Percentiles rank a stretch among this genome's conserved stretches.
Conservation (phyloP, 768 basidiomycete species). For the Pholiota molesta region DNA sequence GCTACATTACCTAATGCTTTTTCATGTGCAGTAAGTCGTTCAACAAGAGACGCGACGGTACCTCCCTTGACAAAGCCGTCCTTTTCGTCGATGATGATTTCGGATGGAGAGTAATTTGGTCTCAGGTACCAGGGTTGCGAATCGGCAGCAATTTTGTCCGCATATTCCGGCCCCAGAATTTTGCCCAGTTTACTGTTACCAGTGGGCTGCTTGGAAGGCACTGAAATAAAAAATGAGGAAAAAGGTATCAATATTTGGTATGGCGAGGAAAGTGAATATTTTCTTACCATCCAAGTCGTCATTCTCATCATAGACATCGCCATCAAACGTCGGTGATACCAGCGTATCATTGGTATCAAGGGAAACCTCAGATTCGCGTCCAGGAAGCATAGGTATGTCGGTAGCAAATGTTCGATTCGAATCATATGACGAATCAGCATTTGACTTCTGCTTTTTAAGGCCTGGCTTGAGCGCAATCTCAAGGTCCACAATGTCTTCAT, state of each 20-base stretch:
- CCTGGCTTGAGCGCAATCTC: conserved; percentile 48
- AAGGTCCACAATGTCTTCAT: conserved; percentile 63
- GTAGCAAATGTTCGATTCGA: conserved; percentile 28
- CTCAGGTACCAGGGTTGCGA: conserved; percentile 82
- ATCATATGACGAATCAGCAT: conserved; percentile 30
- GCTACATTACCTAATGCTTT: conserved; percentile 62
- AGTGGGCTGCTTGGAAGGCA: conserved; percentile 31
- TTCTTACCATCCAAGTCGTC: conserved; percentile 39
- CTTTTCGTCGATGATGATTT: conserved; percentile 78
- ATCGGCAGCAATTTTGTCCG: conserved; percentile 46
- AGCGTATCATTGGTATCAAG: conserved; percentile 27
- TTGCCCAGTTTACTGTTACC: conserved; percentile 62
- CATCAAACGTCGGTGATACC: conserved; percentile 22
- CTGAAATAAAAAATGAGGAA: conserved; percentile 16
- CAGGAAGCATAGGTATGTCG: conserved; percentile 17
- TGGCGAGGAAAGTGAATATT: not conserved
- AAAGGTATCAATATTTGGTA: not conserved
- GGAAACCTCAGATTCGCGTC: conserved; percentile 27
- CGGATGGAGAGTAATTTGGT: conserved; percentile 75
- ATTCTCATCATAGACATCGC: conserved; percentile 24
- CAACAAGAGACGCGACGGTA: conserved; percentile 83
- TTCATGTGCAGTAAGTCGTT: conserved; percentile 90
- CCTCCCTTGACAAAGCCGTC: conserved; percentile 88
- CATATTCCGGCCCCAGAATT: conserved; percentile 62
- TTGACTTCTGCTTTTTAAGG: conserved; percentile 32